Conservation (phyloP, 2,329 filamentous ascomycete species). For the Diaporthe eres region DNA sequence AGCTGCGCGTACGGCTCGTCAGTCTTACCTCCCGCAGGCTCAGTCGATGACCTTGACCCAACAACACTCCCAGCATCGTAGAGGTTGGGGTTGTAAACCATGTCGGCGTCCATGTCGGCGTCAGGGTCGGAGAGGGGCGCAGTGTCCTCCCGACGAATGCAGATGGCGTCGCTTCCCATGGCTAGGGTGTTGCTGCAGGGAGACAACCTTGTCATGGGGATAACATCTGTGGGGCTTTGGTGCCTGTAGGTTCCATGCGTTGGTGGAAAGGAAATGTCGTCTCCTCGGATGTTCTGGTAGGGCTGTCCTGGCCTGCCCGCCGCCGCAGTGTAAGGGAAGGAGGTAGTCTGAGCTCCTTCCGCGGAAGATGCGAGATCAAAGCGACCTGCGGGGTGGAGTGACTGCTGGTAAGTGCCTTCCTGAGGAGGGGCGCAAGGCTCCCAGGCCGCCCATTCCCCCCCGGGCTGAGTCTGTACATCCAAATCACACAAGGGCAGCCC, state of each 20-base stretch:
- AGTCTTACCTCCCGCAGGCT: slow-evolving; percentile 44
- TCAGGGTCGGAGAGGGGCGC: slow-evolving; percentile 6
- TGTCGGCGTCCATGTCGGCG: slow-evolving; percentile 11
- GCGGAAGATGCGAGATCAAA: background rate
- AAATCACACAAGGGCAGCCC: background rate
- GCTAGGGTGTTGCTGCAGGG: slow-evolving; percentile 33
- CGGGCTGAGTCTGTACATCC: background rate
- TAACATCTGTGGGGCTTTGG: background rate
- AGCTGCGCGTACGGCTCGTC: slow-evolving; percentile 85
- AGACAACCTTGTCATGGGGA: slow-evolving; percentile 13
- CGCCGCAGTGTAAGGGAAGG: background rate
- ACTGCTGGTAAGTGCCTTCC: background rate
- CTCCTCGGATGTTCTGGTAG: background rate
- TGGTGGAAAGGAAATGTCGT: background rate
- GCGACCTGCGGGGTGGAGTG: background rate
- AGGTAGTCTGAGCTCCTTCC: background rate
- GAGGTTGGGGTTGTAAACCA: slow-evolving; percentile 4
- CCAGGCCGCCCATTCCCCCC: background rate
- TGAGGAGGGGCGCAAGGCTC: background rate
- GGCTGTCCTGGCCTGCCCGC: background rate
- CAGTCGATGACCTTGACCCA: slow-evolving; percentile 20
- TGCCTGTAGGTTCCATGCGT: background rate
- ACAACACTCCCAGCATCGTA: slow-evolving; percentile 23
- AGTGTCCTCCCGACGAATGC: slow-evolving; percentile 23
- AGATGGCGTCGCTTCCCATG: background rate